These are phyloP conservation scores for Acacia confusa DNA, from an alignment of 306 rosid genomes.

Conservation along the genomic window DNA sequence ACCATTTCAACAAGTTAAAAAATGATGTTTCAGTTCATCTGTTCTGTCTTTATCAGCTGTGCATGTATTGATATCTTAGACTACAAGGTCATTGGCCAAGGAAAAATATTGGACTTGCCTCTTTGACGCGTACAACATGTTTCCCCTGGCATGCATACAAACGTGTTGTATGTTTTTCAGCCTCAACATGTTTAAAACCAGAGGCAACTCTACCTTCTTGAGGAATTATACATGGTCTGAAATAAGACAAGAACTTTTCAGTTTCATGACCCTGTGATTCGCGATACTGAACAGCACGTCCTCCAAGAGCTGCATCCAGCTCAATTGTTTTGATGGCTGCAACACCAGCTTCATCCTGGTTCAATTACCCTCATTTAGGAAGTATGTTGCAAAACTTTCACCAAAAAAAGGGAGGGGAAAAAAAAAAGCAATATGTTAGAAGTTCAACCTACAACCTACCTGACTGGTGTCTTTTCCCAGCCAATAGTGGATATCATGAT, in stretches of 20 bases:
- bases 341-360: slow-evolving; percentile 94
- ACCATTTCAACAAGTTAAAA: slow-evolving; percentile 33
- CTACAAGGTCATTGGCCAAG: slow-evolving; percentile 33
- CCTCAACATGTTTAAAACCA: slow-evolving; percentile 89
- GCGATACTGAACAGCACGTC: slow-evolving; percentile 98
- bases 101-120: slow-evolving; percentile 66
- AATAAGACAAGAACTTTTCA: slow-evolving; percentile 82
- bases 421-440: background rate
- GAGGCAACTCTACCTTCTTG: slow-evolving; percentile 93
- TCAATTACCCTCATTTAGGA: slow-evolving; percentile 26
- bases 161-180: slow-evolving; percentile 78
- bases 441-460: slow-evolving; percentile 56
- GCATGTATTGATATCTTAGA: slow-evolving; percentile 25
- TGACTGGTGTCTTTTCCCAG: slow-evolving; percentile 92
- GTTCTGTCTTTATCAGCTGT: background rate
- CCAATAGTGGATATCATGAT: slow-evolving; percentile 96
- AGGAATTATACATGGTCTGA: slow-evolving; percentile 96
- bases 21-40: slow-evolving; percentile 6
- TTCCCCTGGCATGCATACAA: slow-evolving; percentile 85
- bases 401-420: background rate
- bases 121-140: slow-evolving; percentile 94
- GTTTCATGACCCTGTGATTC: slow-evolving; percentile 97
- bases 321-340: slow-evolving; percentile 98
- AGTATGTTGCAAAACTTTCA: slow-evolving; percentile 21
- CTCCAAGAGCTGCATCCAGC: slow-evolving; percentile 97